Base-by-base conservation (phyloP, 2,329 filamentous ascomycete genomes). In the Sporothrix protearum region DNA sequence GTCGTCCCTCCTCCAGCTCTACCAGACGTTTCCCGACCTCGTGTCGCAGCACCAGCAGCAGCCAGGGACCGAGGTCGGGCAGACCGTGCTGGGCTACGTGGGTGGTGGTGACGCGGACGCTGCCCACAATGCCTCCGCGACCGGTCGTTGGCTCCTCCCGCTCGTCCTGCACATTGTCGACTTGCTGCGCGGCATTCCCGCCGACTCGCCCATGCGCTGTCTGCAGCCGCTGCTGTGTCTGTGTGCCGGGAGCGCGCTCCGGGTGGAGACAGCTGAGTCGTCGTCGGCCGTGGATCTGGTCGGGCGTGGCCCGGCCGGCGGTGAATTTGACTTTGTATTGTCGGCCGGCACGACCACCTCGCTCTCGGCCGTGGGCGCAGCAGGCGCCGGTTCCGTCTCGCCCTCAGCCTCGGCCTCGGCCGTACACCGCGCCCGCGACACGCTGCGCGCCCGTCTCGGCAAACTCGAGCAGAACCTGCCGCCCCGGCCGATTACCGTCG, bases 401-500 rank as follows among this genome's bases (percentile, higher is more conserved):
- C n/a, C 66, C 16, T 36, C 47, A 4, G 33, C 55, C 4, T 12
- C 55, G 1, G 6, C 14, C 12, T 19, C 33, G 10, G 22, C 68
- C 25, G 55, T 68, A 9, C 45, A 39, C 55, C 25, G 2, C 0
- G 80, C 81, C 1, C 79, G 81, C 7, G 75, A 78, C 33, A 80
- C 80, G 55, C 76, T 82, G 12, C 78, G 79, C 71, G 75, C 76
- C 12, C 76, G 81, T 0, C 75, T 83, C 1, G 76, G 76, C n/a
- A 77, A 78, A 19, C 45, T 83, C 25, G 80, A 83, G 71, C 78
- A 78, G 25, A 81, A 75, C 9, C 71, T 83, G 5, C 81, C 81
- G 5, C 80, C 81, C 4, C 78, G 78, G 7, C 81, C 81, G 0
- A 79, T 83, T 0, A 71, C 77, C 0, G 79, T 83, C 22, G 80